Evolutionary conservation across 192 early-diverging fungal species (phyloP), one percentile per base, ranked within the genome.

Genomic region (Glomus cerebriforme): DNA sequence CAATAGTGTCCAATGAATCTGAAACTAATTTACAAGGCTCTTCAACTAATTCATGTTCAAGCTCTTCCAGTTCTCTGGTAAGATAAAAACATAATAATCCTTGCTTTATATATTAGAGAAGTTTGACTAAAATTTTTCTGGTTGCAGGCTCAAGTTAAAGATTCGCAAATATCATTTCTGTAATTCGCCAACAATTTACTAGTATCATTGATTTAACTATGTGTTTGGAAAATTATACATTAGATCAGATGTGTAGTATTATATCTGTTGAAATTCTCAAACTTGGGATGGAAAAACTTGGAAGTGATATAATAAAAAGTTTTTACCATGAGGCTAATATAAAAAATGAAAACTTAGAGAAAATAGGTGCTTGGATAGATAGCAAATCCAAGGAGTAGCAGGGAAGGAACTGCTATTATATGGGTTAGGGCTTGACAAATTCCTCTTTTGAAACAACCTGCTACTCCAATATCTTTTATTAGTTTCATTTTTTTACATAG

Each of bases 231-330:
- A 13, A 35, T 67, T 67, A 67, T 67, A 29, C 65, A 12, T 67
- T 67, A 67, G 65, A 67, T 67, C 35, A 67, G 65, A 67, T 67
- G 65, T 67, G 65, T 32, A 37, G n/a, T 72, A 29, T 54, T 72
- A 27, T 72, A 72, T 72, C 26, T 7, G 70, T 49, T 72, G 70
- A 27, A 27, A 35, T 67, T 72, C 47, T 72, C 7, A 72, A 54
- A 26, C 70, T 72, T 72, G 70, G 70, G 70, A 54, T 72, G 70
- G 39, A 39, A 72, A 22, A 32, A 72, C 34, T 72, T 72, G 39
- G 45, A 72, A 72, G 39, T 43, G 70, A 72, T 72, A 72, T 22
- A 72, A 72, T 72, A 72, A 72, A 72, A 37, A 37, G 70, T 72
- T 72, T 72, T 54, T 72, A 72, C 70, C 26, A 26, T 72, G 19